Evolutionary conservation across 768 basidiomycete genomes (phyloP), one percentile per base, ranked within the genome.

Genomic region (Crassisporium funariophilum): DNA sequence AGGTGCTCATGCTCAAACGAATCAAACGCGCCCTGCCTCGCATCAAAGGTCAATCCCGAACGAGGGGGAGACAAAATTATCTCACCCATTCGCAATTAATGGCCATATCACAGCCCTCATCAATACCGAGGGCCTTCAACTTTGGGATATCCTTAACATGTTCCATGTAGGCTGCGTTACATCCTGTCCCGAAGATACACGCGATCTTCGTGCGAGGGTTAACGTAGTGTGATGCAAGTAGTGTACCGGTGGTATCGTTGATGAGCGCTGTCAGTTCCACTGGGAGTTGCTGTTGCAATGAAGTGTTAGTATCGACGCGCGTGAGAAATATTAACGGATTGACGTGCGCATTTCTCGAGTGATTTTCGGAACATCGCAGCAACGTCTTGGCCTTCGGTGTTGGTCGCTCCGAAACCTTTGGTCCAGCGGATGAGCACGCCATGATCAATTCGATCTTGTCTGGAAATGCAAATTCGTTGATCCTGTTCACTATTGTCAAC

Each of bases 121-220:
- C 81, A 53, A 95, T 75, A 1, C 84, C 85, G n/a, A 94, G 67
- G 42, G 82, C 54, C 38, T 78, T 75, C 52, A 98, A 82, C 76
- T 99, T 99, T 31, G 88, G 81, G 39, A 98, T 94, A 57, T 86
- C 82, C 33, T 74, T 77, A 12, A 92, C 81, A 47, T 84, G 82
- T 64, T 99, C 95, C 91, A 97, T 95, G 62, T 98, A 98, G 5
- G 95, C 95, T 0, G 95, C 95, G 64, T 98, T 98, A 64, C 95
- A 98, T 0, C 97, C 97, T 5, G 97, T 99, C 29, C 97, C 97
- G 59, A 98, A 95, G 59, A 99, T 98, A 60, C 89, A 87, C 1
- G 92, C 97, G 57, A 98, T 95, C 64, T 89, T 90, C 29, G 95
- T 95, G 57, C 63, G 73, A 0, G 92, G 88, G 63, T 91, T 91